phyloP scores from a whole-genome alignment of 208 protist species.

The Leptomonas pyrrhocoris region DNA sequence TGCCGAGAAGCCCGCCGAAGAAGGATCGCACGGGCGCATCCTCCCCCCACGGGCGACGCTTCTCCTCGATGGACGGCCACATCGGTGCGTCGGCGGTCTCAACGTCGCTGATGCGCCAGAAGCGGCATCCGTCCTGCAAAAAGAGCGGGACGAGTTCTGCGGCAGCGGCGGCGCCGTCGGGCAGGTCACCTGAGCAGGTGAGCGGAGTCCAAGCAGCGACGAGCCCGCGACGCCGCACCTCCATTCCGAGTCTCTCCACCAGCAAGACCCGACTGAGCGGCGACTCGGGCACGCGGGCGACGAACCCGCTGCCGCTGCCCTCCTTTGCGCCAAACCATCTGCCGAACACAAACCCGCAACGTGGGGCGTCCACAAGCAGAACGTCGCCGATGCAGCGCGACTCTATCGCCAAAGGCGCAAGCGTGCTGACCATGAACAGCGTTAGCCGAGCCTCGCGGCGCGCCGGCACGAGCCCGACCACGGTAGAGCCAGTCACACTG shows the following conservation, averaged over 20 bases:
- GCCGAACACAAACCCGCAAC: background rate
- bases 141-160: slow-evolving; percentile 2
- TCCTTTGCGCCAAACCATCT: slow-evolving; percentile 21
- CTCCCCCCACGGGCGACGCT: slow-evolving; percentile 9
- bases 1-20: slow-evolving; percentile 7
- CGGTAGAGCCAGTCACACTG: slow-evolving; percentile 15
- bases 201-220: background rate
- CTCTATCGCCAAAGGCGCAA: background rate
- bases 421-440: background rate
- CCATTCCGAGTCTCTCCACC: slow-evolving; percentile 3
- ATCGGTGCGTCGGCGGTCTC: background rate
- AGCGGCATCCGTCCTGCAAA: slow-evolving; percentile 20
- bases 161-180: background rate
- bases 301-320: slow-evolving; percentile 20
- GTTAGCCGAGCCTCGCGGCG: slow-evolving; percentile 3
- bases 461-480: slow-evolving; percentile 1
- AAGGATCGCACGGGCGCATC: background rate
- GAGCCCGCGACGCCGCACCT: slow-evolving; percentile 1
- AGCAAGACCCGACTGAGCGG: slow-evolving; percentile 1
- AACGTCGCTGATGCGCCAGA: slow-evolving; percentile 12
- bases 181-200: slow-evolving; percentile 4
- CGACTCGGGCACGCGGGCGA: slow-evolving; percentile 2
- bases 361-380: background rate
- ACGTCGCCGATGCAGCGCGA: slow-evolving; percentile 15
- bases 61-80: slow-evolving; percentile 13